Conservation (phyloP, 306 rosid genomes). For the Pueraria montana region DNA sequence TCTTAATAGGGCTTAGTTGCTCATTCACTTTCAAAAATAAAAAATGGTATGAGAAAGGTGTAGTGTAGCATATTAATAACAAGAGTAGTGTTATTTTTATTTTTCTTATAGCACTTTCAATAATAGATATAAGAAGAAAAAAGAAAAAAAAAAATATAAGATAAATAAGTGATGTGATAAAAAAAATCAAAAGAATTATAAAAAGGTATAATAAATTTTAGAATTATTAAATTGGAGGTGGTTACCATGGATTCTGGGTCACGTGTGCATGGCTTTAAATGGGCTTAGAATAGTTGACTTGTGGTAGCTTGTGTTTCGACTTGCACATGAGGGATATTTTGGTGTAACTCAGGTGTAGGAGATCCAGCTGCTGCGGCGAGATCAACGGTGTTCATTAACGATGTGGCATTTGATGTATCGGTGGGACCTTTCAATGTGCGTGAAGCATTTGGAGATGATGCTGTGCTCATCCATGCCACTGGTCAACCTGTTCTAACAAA, state of each 20-base stretch:
- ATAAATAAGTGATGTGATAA: too few species aligned
- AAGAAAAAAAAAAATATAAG: not conserved
- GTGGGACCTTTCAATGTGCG: constrained; percentile 82
- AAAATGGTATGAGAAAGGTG: not conserved
- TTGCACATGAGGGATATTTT: constrained; percentile 34
- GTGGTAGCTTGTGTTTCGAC: not conserved
- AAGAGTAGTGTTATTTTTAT: not conserved
- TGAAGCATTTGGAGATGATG: constrained; percentile 88
- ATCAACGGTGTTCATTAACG: constrained; percentile 88
- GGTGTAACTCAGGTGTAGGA: constrained; percentile 61
- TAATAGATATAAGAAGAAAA: not conserved
- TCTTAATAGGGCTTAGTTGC: not conserved
- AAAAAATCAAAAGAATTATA: not conserved
- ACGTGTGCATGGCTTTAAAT: constrained; percentile 86
- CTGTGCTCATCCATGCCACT: constrained; percentile 75
- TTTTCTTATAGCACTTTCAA: not conserved
- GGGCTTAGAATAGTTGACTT: constrained; percentile 30
- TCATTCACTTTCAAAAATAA: not conserved
- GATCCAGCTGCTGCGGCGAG: constrained; percentile 53
- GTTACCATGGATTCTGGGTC: constrained; percentile 17
- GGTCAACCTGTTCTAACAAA: constrained; percentile 90
- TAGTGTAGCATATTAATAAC: not conserved
- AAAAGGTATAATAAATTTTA: not conserved
- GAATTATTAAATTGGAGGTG: not conserved
- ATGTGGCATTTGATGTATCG: constrained; percentile 81